phyloP scores from a whole-genome alignment of 2,329 filamentous ascomycete species.

The Colletotrichum caudatum region DNA sequence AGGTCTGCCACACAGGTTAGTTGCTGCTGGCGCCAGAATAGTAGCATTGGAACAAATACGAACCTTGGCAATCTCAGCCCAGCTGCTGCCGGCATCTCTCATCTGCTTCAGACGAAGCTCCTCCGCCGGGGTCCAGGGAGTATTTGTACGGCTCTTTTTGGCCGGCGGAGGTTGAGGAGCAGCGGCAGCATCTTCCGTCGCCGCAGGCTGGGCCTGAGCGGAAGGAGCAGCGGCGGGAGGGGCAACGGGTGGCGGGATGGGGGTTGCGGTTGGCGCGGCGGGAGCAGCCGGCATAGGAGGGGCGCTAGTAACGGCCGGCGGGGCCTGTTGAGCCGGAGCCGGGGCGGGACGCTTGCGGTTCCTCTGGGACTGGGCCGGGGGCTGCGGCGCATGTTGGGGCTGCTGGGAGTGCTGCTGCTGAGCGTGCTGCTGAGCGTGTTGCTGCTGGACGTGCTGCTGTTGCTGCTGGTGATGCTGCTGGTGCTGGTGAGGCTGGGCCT shows the following conservation, averaged over 20 bases:
- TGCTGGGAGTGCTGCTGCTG: constrained; percentile 47
- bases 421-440: constrained; percentile 47
- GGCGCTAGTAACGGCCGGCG: constrained; percentile 48
- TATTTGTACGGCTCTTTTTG: constrained; percentile 98
- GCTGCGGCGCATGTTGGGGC: constrained; percentile 47
- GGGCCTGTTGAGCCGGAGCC: constrained; percentile 53
- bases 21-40: neutral
- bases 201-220: constrained; percentile 47
- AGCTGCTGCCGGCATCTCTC: constrained; percentile 92
- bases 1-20: constrained; percentile 71
- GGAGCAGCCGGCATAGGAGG: constrained; percentile 48
- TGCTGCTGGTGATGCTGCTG: constrained; percentile 51
- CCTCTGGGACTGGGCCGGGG: constrained; percentile 50
- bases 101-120: constrained; percentile 93
- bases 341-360: constrained; percentile 49
- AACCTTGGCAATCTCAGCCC: constrained; percentile 99
- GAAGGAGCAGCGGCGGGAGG: constrained; percentile 48
- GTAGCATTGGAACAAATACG: constrained; percentile 42
- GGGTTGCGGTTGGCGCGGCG: constrained; percentile 50
- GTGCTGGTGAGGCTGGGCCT: constrained; percentile 47
- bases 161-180: constrained; percentile 64
- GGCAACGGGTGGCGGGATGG: constrained; percentile 52
- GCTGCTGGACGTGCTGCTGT: constrained; percentile 46
- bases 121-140: constrained; percentile 95
- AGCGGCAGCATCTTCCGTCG: constrained; percentile 50